Base-by-base conservation (phyloP, 2,329 filamentous ascomycete species). In the Hypoxylon sp. region DNA sequence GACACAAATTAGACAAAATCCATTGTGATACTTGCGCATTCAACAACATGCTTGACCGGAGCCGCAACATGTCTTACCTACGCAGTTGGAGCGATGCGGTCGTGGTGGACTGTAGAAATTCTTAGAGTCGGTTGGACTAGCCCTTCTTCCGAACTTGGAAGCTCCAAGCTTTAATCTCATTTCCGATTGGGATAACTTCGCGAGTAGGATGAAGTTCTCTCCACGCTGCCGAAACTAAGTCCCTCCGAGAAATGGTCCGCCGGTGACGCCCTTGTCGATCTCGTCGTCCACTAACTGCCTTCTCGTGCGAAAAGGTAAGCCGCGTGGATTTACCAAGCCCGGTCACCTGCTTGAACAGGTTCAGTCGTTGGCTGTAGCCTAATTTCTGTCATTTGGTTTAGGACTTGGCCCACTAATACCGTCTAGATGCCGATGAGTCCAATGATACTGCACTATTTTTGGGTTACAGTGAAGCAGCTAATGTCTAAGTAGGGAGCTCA, bases 261-360 rank as follows among this genome's bases (percentile, higher is more conserved):
- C 28, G 19, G 25, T 43, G 34, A 48, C 45, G 48, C 57, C 62
- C 67, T 56, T 67, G 67, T 34, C 56, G 57, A 68, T 67, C 64
- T 63, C 52, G 23, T 63, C 48, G 52, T 46, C 13, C 28, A 64
- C 38, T 13, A 60, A 28, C 52, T 63, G 11, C 49, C 46, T 41
- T 60, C 36, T 58, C 41, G 60, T 64, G 66, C 49, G 45, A 58
- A 21, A 48, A 51, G 21, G 28, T 51, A 64, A 50, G 49, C 56
- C 63, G 57, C 68, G 63, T 66, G 63, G 62, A 49, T 57, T 62
- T 45, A 53, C 30, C 19, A 55, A 55, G 41, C 56, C 56, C 46
- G 60, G 69, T 74, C 73, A 75, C 71, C 72, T 75, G 73, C 71
- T 72, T 50, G 45, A 72, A 72, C 58, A 64, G 69, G 68, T 45